A percentile compares a stretch with the other conserved stretches of the same genome.
phyloP scores from a whole-genome alignment of 768 basidiomycete species.

The Collybia sp. region DNA sequence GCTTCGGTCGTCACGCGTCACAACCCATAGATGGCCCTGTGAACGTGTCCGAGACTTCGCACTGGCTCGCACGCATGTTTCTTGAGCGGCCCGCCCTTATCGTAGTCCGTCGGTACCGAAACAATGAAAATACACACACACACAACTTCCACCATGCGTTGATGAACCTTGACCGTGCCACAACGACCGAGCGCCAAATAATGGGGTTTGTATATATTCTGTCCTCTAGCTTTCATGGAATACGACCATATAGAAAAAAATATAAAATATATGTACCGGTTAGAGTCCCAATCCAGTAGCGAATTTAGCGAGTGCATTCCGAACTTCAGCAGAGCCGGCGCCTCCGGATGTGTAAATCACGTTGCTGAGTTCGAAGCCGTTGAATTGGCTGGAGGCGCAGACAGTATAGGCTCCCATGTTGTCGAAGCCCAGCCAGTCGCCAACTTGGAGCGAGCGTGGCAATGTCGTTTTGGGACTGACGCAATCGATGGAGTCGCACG shows the following conservation, averaged over 20 bases:
- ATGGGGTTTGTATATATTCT: too few species aligned
- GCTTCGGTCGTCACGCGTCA: conserved; percentile 28
- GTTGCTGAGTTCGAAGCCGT: conserved; percentile 79
- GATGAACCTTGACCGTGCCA: conserved; percentile 16
- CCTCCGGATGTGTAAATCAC: conserved; percentile 77
- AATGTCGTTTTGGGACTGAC: conserved; percentile 63
- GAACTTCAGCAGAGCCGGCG: conserved; percentile 45
- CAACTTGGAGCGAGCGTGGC: conserved; percentile 72
- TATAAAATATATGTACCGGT: conserved; percentile 3
- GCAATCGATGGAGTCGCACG: conserved; percentile 96
- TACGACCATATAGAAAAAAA: conserved; percentile 4
- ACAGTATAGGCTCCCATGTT: conserved; percentile 99
- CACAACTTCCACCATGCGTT: conserved; percentile 14
- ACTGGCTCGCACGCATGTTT: conserved; percentile 13
- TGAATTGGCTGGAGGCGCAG: conserved; percentile 95
- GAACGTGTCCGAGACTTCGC: conserved; percentile 29
- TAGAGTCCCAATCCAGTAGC: conserved; percentile 36
- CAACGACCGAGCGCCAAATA: too few species aligned
- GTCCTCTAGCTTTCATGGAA: too few species aligned
- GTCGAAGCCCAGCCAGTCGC: conserved; percentile 97
- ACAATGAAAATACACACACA: conserved; percentile 6
- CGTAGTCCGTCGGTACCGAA: conserved; percentile 27
- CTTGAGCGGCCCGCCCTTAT: conserved; percentile 23
- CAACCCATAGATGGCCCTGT: conserved; percentile 14
- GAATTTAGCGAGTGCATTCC: conserved; percentile 44